Conservation (phyloP, 768 basidiomycete species). For the Termitomyces bulborhizus region DNA sequence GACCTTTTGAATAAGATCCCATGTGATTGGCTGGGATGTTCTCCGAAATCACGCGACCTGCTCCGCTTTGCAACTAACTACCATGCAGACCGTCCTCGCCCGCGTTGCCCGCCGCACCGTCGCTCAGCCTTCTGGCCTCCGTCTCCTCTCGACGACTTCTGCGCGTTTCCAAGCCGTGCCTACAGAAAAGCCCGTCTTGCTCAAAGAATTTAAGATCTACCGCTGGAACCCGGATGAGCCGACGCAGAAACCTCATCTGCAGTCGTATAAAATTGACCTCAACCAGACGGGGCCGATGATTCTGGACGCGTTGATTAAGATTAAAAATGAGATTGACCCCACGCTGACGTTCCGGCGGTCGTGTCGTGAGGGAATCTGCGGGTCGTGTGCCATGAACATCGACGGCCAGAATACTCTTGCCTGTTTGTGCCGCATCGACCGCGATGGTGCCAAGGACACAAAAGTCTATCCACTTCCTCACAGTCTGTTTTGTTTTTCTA, state of each 20-base stretch:
- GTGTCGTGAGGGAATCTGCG: constrained; percentile 94
- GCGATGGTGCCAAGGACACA: constrained; percentile 57
- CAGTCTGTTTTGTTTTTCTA: constrained; percentile 49
- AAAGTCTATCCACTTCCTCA: constrained; percentile 98
- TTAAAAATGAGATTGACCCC: constrained; percentile 97
- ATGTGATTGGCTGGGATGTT: constrained; percentile 16
- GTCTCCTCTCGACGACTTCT: constrained; percentile 13
- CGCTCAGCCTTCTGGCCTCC: neutral
- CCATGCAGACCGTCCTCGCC: constrained; percentile 14
- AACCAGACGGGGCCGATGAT: constrained; percentile 96
- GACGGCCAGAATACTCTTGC: constrained; percentile 97
- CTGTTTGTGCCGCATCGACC: constrained; percentile 93
- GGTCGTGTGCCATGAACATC: constrained; percentile 99
- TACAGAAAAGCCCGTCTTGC: constrained; percentile 58
- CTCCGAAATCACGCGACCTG: constrained; percentile 18
- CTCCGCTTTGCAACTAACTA: neutral
- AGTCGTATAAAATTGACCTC: constrained; percentile 88
- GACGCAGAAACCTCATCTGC: constrained; percentile 81
- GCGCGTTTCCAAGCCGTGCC: constrained; percentile 38
- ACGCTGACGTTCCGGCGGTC: constrained; percentile 94
- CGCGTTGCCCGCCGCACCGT: constrained; percentile 4
- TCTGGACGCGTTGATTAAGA: constrained; percentile 94
- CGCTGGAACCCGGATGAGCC: constrained; percentile 99
- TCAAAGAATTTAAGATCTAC: constrained; percentile 98
- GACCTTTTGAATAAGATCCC: neutral